Evolutionary conservation across 352 stramenopile genomes (phyloP), one percentile per base, ranked within the genome.

Genomic region (Albugo candida): DNA sequence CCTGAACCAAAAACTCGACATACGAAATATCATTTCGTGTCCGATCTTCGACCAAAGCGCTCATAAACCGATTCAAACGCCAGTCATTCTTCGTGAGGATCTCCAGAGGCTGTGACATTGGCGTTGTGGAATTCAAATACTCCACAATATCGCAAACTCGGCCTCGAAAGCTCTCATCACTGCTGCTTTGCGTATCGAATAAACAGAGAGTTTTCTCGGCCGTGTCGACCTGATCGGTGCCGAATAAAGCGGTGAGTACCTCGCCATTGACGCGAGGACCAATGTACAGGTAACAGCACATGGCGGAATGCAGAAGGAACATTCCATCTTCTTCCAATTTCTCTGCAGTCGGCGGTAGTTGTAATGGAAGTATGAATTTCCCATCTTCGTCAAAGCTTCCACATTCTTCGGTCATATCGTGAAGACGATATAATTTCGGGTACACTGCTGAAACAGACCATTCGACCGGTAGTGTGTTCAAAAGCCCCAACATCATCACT

Each of bases 231-330:
- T 84, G 71, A 36, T 83, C 70, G 31, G 82, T 61, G 24, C 75
- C 79, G 47, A 93, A 92, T n/a, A 94, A 59, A 35, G 88, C 74
- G 18, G 79, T 48, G 41, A 92, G 59, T 41, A 91, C 55, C 40
- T 83, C 75, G n/a, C 58, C 55, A 17, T 66, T 61, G 6, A 59
- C 78, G 43, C 76, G 76, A 12, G 71, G 71, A 1, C 79, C 79
- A 52, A 94, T 76, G 63, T 93, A 93, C 39, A 94, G 65, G 59
- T 89, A 87, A 49, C 82, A 81, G 59, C 67, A 81, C 61, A 85
- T 87, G 18, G 75, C 73, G 36, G 70, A 84, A 57, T 94, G 81
- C 27, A 94, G 48, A 48, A 94, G 51, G 60, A 92, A 93, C 45
- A 93, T 70, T 11, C 79, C 82, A 44, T 79, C 61, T 36, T 91